Evolutionary conservation across 2,329 filamentous ascomycete genomes (phyloP).

Genomic region (Ophiostoma tasmaniense): DNA sequence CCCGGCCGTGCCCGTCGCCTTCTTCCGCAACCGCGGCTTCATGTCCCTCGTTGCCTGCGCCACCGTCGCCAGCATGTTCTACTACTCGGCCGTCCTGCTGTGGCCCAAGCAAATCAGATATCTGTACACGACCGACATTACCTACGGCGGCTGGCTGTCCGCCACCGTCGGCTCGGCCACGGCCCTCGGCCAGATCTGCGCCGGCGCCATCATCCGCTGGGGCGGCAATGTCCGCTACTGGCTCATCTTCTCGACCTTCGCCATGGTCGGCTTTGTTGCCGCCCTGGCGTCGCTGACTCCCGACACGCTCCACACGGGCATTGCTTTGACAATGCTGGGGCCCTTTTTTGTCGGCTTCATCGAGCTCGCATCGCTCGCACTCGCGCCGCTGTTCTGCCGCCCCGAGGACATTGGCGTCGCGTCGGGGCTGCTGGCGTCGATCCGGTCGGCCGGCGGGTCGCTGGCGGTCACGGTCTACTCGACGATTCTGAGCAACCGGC

Average conservation of each 20-base stretch:
- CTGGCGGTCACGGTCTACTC: conserved; percentile 11
- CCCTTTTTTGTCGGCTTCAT: conserved; percentile 16
- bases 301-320: conserved; percentile 10
- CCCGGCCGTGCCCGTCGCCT: conserved; percentile 30
- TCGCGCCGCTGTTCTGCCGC: conserved; percentile 23
- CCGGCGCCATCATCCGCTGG: conserved; percentile 9
- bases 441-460: conserved; percentile 22
- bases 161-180: conserved; percentile 8
- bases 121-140: conserved; percentile 21
- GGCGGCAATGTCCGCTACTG: conserved; percentile 13
- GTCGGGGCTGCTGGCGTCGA: conserved; percentile 29
- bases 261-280: conserved; percentile 25
- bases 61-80: conserved; percentile 31
- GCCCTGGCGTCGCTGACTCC: not conserved
- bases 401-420: conserved; percentile 28
- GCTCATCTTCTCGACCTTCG: conserved; percentile 26
- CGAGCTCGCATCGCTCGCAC: conserved; percentile 14
- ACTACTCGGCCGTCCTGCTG: conserved; percentile 32
- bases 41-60: conserved; percentile 29
- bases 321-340: conserved; percentile 13
- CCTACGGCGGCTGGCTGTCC: conserved; percentile 12
- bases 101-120: conserved; percentile 31
- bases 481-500: conserved; percentile 20
- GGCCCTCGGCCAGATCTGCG: conserved; percentile 12
- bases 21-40: conserved; percentile 27